Evolutionary conservation across 1,284 basidiomycete genomes (phyloP).

Genomic region (Fomitopsis palustris): DNA sequence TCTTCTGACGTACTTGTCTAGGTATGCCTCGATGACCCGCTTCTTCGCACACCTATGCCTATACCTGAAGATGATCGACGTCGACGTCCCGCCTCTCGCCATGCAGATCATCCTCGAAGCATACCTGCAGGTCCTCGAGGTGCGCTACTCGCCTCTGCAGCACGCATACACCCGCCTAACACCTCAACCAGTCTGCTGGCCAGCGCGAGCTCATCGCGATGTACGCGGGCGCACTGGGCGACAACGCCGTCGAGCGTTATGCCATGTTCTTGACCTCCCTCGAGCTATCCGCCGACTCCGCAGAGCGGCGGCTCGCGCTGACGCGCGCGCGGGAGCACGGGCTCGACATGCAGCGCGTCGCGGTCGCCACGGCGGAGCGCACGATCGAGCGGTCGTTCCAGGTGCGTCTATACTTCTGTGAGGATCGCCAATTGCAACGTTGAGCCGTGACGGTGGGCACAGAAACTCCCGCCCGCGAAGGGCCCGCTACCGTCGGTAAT

Average conservation of each 20-base stretch:
- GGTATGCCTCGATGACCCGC: constrained; percentile 69
- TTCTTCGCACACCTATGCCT: constrained; percentile 97
- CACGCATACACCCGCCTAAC: background rate
- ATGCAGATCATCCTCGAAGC: constrained; percentile 84
- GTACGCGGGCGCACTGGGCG: constrained; percentile 91
- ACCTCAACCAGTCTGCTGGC: constrained; percentile 53
- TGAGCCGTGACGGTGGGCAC: background rate
- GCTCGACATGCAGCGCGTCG: constrained; percentile 81
- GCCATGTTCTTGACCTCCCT: constrained; percentile 88
- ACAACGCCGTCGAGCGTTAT: constrained; percentile 90
- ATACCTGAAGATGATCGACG: constrained; percentile 81
- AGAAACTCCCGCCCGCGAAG: constrained; percentile 52
- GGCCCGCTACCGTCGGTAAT: constrained; percentile 64
- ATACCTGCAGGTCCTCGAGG: constrained; percentile 88
- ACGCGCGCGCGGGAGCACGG: constrained; percentile 80
- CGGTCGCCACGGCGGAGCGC: constrained; percentile 76
- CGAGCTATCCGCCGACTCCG: constrained; percentile 63
- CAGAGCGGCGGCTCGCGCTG: constrained; percentile 73
- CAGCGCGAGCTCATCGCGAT: constrained; percentile 88
- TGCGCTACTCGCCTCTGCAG: constrained; percentile 23
- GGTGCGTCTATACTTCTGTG: constrained; percentile 45
- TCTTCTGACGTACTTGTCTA: constrained; percentile 23
- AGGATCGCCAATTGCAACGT: too few species aligned
- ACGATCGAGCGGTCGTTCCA: constrained; percentile 74
- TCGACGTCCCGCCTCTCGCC: constrained; percentile 67